Percentiles rank a stretch among this genome's conserved stretches.
Conservation (phyloP, 2,329 filamentous ascomycete genomes). For the Onygenales sp. region DNA sequence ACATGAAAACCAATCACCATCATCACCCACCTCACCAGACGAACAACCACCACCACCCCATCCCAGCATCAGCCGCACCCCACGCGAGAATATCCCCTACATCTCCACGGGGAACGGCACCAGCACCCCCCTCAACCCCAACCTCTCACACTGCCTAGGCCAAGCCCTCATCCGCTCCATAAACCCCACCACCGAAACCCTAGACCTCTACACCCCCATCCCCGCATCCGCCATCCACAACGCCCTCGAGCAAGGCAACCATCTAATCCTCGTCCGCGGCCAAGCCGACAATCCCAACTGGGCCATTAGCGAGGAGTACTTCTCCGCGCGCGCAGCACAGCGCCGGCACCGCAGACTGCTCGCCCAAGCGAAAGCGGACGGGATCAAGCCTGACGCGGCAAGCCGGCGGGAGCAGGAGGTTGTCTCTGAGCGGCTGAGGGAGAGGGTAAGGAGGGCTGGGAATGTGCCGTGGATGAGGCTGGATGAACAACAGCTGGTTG, state of each 20-base stretch:
- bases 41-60: constrained; percentile 6
- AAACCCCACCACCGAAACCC: constrained; percentile 26
- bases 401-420: constrained; percentile 12
- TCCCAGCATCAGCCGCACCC: constrained; percentile 30
- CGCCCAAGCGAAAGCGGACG: constrained; percentile 14
- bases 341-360: constrained; percentile 20
- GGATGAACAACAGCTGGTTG: constrained; percentile 26
- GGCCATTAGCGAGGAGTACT: constrained; percentile 35
- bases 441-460: constrained; percentile 26
- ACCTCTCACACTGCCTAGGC: constrained; percentile 39
- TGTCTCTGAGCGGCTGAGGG: constrained; percentile 20
- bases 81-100: constrained; percentile 41
- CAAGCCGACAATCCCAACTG: constrained; percentile 36
- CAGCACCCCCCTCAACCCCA: constrained; percentile 37
- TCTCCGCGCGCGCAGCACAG: constrained; percentile 29
- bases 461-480: constrained; percentile 34
- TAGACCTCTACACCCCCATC: constrained; percentile 43
- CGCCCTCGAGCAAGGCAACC: constrained; percentile 24
- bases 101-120: constrained; percentile 35
- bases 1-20: constrained; percentile 9
- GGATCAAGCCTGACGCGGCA: constrained; percentile 5
- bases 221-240: constrained; percentile 19
- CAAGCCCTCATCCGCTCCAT: constrained; percentile 38
- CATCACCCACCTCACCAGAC: neutral
- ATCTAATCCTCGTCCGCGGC: constrained; percentile 42